Base-by-base conservation (phyloP, 1,139 yeast genomes). In the Diutina siamensis region DNA sequence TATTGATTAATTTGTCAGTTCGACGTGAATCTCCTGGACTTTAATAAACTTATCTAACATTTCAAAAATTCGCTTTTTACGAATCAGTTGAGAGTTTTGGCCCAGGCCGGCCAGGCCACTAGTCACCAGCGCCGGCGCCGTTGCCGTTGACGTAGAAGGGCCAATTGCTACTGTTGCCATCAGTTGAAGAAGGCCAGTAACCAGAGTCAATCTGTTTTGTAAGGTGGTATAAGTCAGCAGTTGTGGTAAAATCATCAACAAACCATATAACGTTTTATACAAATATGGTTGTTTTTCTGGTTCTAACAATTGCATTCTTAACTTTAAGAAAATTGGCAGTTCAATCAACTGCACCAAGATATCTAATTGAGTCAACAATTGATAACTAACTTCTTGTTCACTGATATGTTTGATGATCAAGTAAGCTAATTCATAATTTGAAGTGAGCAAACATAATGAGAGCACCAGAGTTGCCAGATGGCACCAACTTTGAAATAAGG, bases 171-270 rank as follows among this genome's bases (percentile, higher is more conserved):
- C 17, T 7, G 41, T 18, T 15, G 41, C 31, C 13, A 25, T 28
- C 44, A 40, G 44, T 22, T 33, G 8, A 13, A 28, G 21, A 4
- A 28, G 17, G 18, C 22, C 19, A 3, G 35, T 35, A 34, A 31
- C 34, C 35, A 31, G 44, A 1, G 25, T 31, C 9, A 41, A 70
- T 50, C 99, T 71, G 57, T 83, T 86, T 51, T 83, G 82, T 51
- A 94, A 70, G 0, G 85, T 79, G 20, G 76, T 79, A 61, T 87
- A 94, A 0, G 98, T 95, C n/a, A 87, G 76, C 0, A 97, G 86
- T 59, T 94, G 99, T 0, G 99, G 99, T 46, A 94, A 65, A 4
- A 94, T 72, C 99, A 94, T 94, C 49, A 94, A 68, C 44, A 94
- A 74, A 1, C 98, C 98, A 58, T 88, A 94, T 28, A 94, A 71